Conservation (phyloP, 1,284 basidiomycete species). For the Rhodotorula glutinis region DNA sequence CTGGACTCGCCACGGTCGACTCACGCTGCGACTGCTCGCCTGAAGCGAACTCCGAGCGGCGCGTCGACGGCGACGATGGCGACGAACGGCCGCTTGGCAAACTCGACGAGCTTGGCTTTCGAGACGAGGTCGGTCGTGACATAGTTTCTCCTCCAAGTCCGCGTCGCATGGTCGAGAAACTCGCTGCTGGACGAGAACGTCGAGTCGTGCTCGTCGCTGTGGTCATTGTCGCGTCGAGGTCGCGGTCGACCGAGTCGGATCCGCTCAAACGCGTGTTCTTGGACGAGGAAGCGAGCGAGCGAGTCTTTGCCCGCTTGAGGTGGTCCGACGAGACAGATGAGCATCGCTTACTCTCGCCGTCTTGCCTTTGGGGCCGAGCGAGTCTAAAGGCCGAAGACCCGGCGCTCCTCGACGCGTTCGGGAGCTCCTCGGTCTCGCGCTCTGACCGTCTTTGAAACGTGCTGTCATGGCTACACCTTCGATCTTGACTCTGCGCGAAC, state of each 20-base stretch:
- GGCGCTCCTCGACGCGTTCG: background rate
- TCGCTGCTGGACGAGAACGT: slow-evolving; percentile 58
- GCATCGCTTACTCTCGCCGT: slow-evolving; percentile 51
- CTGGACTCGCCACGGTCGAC: background rate
- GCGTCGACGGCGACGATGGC: slow-evolving; percentile 82
- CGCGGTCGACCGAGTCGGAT: slow-evolving; percentile 41
- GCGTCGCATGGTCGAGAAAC: slow-evolving; percentile 74
- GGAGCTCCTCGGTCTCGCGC: background rate
- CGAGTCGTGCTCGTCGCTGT: slow-evolving; percentile 27
- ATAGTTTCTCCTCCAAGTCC: slow-evolving; percentile 73
- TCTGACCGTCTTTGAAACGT: no score
- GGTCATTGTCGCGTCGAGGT: background rate
- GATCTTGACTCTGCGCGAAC: background rate
- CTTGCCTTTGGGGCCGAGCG: background rate
- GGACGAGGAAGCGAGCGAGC: slow-evolving; percentile 68
- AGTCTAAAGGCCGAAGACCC: background rate
- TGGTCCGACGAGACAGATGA: slow-evolving; percentile 84
- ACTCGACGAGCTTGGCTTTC: slow-evolving; percentile 60
- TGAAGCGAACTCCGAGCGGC: slow-evolving; percentile 59
- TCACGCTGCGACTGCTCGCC: slow-evolving; percentile 37
- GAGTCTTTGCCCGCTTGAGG: slow-evolving; percentile 74
- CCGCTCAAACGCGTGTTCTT: slow-evolving; percentile 52
- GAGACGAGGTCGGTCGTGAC: slow-evolving; percentile 74
- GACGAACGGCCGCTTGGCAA: slow-evolving; percentile 86
- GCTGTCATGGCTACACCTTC: background rate